Evolutionary conservation across 768 basidiomycete genomes (phyloP), one percentile per base, ranked within the genome.

Genomic region (Pleurotus ostreatus): DNA sequence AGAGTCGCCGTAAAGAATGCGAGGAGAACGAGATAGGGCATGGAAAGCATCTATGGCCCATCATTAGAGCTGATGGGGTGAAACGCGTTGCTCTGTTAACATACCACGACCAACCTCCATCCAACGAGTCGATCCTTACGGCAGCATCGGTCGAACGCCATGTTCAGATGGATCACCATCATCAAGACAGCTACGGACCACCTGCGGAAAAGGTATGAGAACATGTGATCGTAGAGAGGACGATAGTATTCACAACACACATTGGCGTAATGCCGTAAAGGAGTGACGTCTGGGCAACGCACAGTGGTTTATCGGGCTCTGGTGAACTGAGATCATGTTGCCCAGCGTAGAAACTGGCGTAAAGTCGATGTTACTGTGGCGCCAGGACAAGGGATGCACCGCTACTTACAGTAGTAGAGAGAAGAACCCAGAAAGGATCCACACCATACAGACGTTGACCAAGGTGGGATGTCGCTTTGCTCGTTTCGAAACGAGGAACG

Each of bases 361-460:
- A 4, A n/a, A 34, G 25, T 18, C 5, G 26, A 34, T 23, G 7
- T 26, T 30, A 20, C 16, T 8, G 46, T 22, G 23, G 26, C 4
- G 5, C 30, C 30, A 34, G 18, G 44, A 20, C 1, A 2, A n/a
- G 38, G 13, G 5, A 23, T 6, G 16, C n/a, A 9, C 3, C 41
- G 2, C 8, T 18, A 58, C 78, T 62, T 57, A 79, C 77, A 82
- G 68, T 34, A 82, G 61, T 3, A 73, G 64, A 9, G 75, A 71
- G 55, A 71, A 74, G 18, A 77, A 62, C 2, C 75, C 77, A 3
- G 76, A 74, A 16, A 80, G 61, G 15, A 79, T 77, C 77, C 77
- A 79, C 8, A 75, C 76, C 22, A 77, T 68, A 59, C 75, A 78
- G 2, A 79, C 64, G 53, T 78, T 80, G 44, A 81, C 66, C 40